Evolutionary conservation across 805 yeast genomes (phyloP).

Genomic region (Sugiyamaella smithiae): DNA sequence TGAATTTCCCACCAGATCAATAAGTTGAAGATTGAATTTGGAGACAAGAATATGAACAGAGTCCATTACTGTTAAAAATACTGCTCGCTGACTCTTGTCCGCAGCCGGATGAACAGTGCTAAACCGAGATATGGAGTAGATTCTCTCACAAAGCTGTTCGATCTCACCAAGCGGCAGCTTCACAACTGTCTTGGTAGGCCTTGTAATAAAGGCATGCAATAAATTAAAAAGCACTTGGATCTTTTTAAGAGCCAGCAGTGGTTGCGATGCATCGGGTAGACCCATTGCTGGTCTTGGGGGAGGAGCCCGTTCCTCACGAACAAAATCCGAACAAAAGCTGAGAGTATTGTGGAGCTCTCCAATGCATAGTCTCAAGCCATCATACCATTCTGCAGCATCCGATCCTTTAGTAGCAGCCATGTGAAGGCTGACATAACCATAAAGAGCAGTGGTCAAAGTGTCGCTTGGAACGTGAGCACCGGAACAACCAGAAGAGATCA

Average conservation of each 20-base stretch:
- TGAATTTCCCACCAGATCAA: constrained; percentile 43
- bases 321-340: constrained; percentile 10
- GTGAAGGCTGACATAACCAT: constrained; percentile 55
- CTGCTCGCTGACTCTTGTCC: constrained; percentile 47
- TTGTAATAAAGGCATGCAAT: constrained; percentile 45
- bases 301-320: constrained; percentile 16
- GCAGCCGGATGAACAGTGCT: constrained; percentile 40
- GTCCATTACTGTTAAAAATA: constrained; percentile 47
- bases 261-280: neutral
- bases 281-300: neutral
- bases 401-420: constrained; percentile 54
- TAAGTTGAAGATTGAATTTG: constrained; percentile 47
- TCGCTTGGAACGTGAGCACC: neutral
- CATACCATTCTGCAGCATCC: constrained; percentile 47
- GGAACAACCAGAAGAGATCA: constrained; percentile 25
- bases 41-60: constrained; percentile 45
- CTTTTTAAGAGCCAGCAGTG: constrained; percentile 3
- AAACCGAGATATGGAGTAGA: constrained; percentile 53
- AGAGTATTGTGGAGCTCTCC: constrained; percentile 18
- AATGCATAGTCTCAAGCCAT: constrained; percentile 44
- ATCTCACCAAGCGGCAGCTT: constrained; percentile 63
- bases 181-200: constrained; percentile 55
- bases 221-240: constrained; percentile 27
- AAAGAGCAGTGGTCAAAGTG: constrained; percentile 9
- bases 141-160: constrained; percentile 49